Conservation (phyloP, 441 rosid genomes). For the Adansonia grandidieri region DNA sequence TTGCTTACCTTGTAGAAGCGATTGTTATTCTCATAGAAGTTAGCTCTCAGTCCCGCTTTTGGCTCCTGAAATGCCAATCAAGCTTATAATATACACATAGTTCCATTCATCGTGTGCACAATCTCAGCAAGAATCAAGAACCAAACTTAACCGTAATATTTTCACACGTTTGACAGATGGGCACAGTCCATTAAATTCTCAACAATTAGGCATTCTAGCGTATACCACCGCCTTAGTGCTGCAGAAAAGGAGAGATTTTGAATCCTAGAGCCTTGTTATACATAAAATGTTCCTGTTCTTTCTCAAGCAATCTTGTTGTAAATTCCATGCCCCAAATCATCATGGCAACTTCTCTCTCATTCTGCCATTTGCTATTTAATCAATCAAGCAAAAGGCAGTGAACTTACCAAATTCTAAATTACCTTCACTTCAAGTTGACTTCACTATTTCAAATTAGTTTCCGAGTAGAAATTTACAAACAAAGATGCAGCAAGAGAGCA, state of each 20-base stretch:
- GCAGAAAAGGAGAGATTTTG: background rate
- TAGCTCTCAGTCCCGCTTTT: background rate
- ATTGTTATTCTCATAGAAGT: background rate
- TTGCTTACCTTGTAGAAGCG: background rate
- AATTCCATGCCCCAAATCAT: background rate
- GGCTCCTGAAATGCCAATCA: background rate
- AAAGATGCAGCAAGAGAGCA: constrained; percentile 1
- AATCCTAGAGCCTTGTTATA: background rate
- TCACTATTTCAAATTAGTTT: background rate
- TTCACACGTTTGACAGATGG: background rate
- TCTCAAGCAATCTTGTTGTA: constrained; percentile 4
- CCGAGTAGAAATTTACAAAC: background rate
- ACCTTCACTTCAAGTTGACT: background rate
- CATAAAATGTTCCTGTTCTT: background rate
- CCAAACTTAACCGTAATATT: background rate
- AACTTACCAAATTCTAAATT: background rate
- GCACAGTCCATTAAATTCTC: background rate
- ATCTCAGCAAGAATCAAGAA: background rate
- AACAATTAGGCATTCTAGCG: background rate
- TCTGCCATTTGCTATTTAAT: background rate
- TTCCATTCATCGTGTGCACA: background rate
- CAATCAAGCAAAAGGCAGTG: constrained; percentile 2
- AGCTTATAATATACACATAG: constrained; percentile 1
- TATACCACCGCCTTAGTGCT: background rate
- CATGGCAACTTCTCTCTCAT: background rate